Evolutionary conservation across 1,284 basidiomycete genomes (phyloP).

Genomic region (Porphyrellus sp.): DNA sequence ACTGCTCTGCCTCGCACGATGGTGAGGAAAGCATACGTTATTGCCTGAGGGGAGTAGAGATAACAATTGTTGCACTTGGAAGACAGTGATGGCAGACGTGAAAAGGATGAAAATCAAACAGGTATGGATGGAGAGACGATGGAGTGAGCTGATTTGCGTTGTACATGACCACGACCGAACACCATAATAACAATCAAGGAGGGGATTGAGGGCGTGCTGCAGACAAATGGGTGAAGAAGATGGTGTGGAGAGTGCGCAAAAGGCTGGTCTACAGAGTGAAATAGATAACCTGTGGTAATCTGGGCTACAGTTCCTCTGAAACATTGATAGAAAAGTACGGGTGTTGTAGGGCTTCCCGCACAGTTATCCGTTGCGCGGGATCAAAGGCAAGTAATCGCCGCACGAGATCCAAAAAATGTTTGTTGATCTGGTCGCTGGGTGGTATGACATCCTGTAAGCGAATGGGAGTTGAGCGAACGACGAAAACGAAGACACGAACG

Average conservation of each 20-base stretch:
- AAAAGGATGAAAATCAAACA: constrained; percentile 29
- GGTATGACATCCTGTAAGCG: constrained; percentile 76
- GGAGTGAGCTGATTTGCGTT: constrained; percentile 34
- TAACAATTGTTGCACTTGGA: constrained; percentile 34
- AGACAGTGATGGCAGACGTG: constrained; percentile 22
- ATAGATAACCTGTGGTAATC: constrained; percentile 37
- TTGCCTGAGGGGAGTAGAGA: constrained; percentile 29
- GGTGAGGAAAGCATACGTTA: constrained; percentile 32
- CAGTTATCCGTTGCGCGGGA: constrained; percentile 81
- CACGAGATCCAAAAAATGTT: constrained; percentile 85
- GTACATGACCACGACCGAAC: constrained; percentile 39
- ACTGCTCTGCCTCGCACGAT: constrained; percentile 17
- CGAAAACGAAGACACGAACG: constrained; percentile 1
- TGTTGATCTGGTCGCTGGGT: constrained; percentile 66
- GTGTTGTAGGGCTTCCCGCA: constrained; percentile 83
- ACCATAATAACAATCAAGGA: constrained; percentile 39
- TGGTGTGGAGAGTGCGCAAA: constrained; percentile 25
- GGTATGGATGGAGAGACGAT: constrained; percentile 29
- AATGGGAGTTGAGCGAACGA: constrained; percentile 14
- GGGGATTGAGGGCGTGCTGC: constrained; percentile 21
- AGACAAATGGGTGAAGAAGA: constrained; percentile 25
- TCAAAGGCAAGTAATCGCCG: constrained; percentile 89
- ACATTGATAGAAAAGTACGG: constrained; percentile 76
- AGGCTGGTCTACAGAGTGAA: constrained; percentile 35
- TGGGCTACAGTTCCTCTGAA: constrained; percentile 52